phyloP scores from a whole-genome alignment of 1,139 yeast genomes.

The Suhomyces ambrosiae region DNA sequence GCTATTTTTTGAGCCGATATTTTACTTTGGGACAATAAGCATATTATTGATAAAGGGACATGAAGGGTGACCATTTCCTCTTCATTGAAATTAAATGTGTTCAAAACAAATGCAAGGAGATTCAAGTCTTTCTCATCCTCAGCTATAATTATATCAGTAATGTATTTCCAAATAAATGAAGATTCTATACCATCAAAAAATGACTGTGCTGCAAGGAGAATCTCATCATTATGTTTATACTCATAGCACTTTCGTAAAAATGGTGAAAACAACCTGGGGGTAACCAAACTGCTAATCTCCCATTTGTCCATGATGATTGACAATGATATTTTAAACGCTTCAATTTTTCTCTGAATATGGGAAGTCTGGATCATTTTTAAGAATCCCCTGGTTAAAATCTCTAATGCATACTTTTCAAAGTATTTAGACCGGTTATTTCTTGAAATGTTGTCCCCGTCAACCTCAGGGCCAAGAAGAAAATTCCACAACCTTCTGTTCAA shows the following conservation, averaged over 20 bases:
- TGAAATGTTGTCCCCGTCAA: slow-evolving; percentile 16
- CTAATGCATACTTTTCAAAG: slow-evolving; percentile 59
- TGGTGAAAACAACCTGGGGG: slow-evolving; percentile 71
- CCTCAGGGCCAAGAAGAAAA: slow-evolving; percentile 82
- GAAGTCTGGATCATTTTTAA: slow-evolving; percentile 46
- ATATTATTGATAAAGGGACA: slow-evolving; percentile 67
- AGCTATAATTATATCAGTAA: slow-evolving; percentile 37
- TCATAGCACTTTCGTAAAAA: slow-evolving; percentile 46
- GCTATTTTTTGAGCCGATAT: slow-evolving; percentile 29
- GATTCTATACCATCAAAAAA: slow-evolving; percentile 90
- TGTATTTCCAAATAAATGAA: slow-evolving; percentile 69
- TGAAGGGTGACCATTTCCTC: slow-evolving; percentile 84
- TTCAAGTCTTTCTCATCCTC: slow-evolving; percentile 29
- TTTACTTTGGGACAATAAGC: slow-evolving; percentile 28
- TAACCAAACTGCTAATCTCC: slow-evolving; percentile 81
- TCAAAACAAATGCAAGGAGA: slow-evolving; percentile 59
- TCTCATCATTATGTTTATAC: slow-evolving; percentile 33
- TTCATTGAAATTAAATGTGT: slow-evolving; percentile 72
- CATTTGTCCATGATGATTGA: slow-evolving; percentile 82
- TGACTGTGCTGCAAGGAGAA: slow-evolving; percentile 59
- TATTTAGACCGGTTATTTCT: slow-evolving; percentile 47
- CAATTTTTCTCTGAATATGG: slow-evolving; percentile 35
- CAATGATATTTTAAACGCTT: slow-evolving; percentile 63
- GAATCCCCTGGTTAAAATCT: slow-evolving; percentile 54
- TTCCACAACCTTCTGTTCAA: slow-evolving; percentile 89